Base-by-base conservation (phyloP, 768 basidiomycete genomes). In the Royoungia palumana region DNA sequence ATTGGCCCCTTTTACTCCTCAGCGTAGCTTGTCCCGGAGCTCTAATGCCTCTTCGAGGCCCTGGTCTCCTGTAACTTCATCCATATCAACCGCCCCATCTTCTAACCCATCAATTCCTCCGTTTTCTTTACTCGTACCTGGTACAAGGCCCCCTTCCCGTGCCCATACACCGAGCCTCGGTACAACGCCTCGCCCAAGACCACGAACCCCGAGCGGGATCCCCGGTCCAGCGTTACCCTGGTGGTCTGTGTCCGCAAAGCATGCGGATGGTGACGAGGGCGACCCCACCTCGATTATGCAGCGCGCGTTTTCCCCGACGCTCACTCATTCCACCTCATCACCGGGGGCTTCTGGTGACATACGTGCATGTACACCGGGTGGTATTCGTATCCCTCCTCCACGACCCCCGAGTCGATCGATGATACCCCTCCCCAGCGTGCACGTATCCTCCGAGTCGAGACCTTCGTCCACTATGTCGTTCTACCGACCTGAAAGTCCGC, bases 391-490 rank as follows among this genome's bases (percentile, higher is more conserved):
- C 13, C 84, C 82, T 60, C 80, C 81, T 24, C 78, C 82, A 11
- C 77, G 89, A 28, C 89, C 89, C 24, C 87, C 89, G 2, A 89
- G 89, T 59, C 79, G 86, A 46, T 92, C 90, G 6, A 85, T 81
- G 80, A 89, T 92, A 47, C 89, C 89, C 19, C 76, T 89, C 21
- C 89, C 89, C 8, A 83, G 77, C 54, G 72, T 90, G 3, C 83
- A 86, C 46, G 69, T 88, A 35, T 80, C 80, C 3, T 78, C 82
- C 5, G 79, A 82, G 9, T 89, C 87, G 17, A 76, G 88, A 28
- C 85, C 89, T 1, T 76, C 77, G 1, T 82, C 87, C 2, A 76
- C 85, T 6, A 79, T 87, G 78, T 90, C 89, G 6, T 75, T 79
- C 50, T 81, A 83, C 37, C 73, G 76, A 38, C 70, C 80, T 7